Base-by-base conservation (phyloP, 805 yeast species). In the Komagataella kurtzmanii region DNA sequence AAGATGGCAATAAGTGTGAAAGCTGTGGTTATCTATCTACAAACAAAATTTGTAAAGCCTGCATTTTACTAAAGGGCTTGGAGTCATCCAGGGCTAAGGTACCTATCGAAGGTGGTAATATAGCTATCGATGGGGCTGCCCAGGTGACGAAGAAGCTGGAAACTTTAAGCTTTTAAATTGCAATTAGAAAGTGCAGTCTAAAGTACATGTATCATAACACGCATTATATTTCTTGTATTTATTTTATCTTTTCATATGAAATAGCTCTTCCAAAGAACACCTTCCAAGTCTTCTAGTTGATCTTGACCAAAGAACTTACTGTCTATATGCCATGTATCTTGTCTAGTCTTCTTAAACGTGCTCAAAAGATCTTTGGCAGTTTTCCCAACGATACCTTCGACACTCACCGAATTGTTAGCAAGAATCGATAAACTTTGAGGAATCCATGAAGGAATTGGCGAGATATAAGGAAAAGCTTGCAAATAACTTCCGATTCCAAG, bases 281-380 rank as follows among this genome's bases (percentile, higher is more conserved):
- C 99, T 64, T 91, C 99, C 47, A 91, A 69, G 62, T 88, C 96
- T 61, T 88, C 93, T 50, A 89, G 71, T 65, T 91, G 95, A 3
- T 83, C 87, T 49, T 75, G 79, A 7, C 81, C 79, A 64, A 91
- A 93, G 12, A 76, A 79, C 57, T 73, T 73, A 54, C 85, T 76
- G 63, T 91, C 99, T 54, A 88, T 78, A 60, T 87, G 95, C 99
- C 99, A 91, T 0, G 97, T 88, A 60, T 91, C 99, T 53, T 90
- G 95, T 57, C 98, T 77, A 5, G 88, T 80, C 69, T 89, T 89
- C 64, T 90, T 91, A 69, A 93, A 93, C 55, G 80, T 83, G 56
- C 95, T 83, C 50, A 91, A 72, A 1, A 79, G 76, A 36, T 81
- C 82, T 65, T 91, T 91, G 6, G 96, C 95, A 1, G 95, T 77